Conservation (phyloP, 495 filamentous ascomycete species). For the Aspergillus heteromorphus region DNA sequence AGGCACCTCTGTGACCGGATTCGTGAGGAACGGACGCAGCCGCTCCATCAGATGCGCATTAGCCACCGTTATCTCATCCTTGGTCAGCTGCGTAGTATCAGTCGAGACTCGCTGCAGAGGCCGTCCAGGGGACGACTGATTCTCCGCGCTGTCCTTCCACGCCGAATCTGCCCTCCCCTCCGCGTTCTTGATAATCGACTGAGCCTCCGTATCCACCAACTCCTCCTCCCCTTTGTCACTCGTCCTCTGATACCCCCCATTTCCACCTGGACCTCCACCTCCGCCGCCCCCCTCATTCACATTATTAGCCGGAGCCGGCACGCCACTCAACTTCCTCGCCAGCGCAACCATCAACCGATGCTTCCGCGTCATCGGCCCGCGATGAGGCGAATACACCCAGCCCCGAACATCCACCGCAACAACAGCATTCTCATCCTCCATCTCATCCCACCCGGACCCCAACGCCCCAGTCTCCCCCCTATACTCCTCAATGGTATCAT, state of each 20-base stretch:
- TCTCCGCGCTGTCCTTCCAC: conserved; percentile 39
- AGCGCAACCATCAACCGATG: conserved; percentile 81
- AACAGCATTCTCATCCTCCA: conserved; percentile 71
- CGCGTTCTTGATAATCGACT: conserved; percentile 64
- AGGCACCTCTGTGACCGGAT: conserved; percentile 62
- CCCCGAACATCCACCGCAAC: conserved; percentile 88
- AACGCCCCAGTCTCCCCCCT: conserved; percentile 22
- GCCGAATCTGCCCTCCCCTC: conserved; percentile 65
- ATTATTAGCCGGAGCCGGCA: conserved; percentile 57
- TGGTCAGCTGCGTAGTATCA: conserved; percentile 54
- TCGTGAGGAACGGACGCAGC: conserved; percentile 82
- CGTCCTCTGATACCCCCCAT: conserved; percentile 13
- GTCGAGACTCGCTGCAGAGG: conserved; percentile 11
- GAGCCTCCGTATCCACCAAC: conserved; percentile 63
- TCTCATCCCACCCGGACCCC: conserved; percentile 56
- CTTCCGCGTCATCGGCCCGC: conserved; percentile 80
- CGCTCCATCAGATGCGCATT: conserved; percentile 84
- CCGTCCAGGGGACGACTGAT: background rate
- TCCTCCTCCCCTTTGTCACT: conserved; percentile 48
- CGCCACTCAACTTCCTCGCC: conserved; percentile 75
- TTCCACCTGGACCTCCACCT: no score
- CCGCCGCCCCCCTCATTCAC: conserved; percentile 29
- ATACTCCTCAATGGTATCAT: conserved; percentile 37
- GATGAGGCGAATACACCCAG: conserved; percentile 85
- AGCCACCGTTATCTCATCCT: conserved; percentile 67